A percentile compares a stretch with the other conserved stretches of the same genome.
These are phyloP conservation scores for Magnaporthiopsis rhizophila DNA, from an alignment of 2,329 filamentous ascomycete genomes.

Conservation along the genomic window DNA sequence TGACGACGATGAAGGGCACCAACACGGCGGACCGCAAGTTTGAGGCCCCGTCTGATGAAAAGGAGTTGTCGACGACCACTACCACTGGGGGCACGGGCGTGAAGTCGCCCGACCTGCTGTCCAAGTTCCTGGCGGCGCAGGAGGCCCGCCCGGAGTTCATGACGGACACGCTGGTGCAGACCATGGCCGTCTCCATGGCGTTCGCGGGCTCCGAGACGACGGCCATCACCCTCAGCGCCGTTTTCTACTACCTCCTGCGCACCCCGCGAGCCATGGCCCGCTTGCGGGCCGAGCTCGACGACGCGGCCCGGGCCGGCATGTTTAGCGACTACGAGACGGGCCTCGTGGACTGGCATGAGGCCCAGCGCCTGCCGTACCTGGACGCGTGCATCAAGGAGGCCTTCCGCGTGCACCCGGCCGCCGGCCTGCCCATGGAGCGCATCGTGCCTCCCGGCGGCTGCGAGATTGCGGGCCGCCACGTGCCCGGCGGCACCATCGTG, in stretches of 20 bases:
- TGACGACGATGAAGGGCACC: conserved; percentile 20
- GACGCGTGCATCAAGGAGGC: conserved; percentile 73
- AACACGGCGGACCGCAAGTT: conserved; percentile 26
- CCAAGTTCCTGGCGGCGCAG: conserved; percentile 63
- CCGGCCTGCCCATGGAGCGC: conserved; percentile 65
- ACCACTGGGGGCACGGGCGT: conserved; percentile 18
- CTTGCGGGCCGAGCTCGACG: conserved; percentile 56
- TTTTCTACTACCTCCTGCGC: conserved; percentile 69
- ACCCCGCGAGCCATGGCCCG: conserved; percentile 46
- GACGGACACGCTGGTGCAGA: conserved; percentile 60
- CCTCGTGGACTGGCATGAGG: conserved; percentile 61
- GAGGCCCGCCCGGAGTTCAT: conserved; percentile 63
- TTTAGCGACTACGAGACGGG: conserved; percentile 46
- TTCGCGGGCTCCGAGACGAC: conserved; percentile 75
- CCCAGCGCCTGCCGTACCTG: conserved; percentile 64
- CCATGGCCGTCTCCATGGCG: conserved; percentile 64
- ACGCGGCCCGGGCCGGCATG: conserved; percentile 40
- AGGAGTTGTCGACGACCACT: background rate
- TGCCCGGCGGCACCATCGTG: conserved; percentile 65
- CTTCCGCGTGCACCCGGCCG: conserved; percentile 67
- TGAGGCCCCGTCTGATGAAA: background rate
- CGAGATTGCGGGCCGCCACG: conserved; percentile 52
- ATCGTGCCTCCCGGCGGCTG: conserved; percentile 58
- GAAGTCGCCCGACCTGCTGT: conserved; percentile 53
- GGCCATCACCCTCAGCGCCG: conserved; percentile 60